These are phyloP conservation scores for Fusarium papillatum DNA, from an alignment of 2,329 filamentous ascomycete genomes.

Conservation along the genomic window DNA sequence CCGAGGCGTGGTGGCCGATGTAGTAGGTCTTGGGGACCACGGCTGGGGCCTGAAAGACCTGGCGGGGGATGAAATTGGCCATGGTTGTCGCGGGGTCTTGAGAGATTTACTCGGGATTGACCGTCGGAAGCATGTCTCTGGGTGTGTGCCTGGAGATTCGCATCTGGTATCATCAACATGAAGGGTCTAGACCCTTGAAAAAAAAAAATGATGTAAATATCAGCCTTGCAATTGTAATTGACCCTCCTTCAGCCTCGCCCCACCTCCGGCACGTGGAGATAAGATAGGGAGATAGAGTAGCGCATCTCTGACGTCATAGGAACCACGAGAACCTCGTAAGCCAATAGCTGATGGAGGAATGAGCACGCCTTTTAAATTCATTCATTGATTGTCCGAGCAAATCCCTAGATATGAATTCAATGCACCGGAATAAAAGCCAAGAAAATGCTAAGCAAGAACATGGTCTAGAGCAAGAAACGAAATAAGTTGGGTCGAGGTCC, in stretches of 20 bases:
- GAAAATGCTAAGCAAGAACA: constrained; percentile 23
- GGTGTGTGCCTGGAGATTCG: not conserved
- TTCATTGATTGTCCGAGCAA: not conserved
- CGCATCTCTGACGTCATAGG: not conserved
- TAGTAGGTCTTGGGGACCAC: constrained; percentile 89
- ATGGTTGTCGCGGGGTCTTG: constrained; percentile 27
- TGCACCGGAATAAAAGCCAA: constrained; percentile 17
- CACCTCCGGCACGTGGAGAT: constrained; percentile 10
- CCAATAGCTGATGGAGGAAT: constrained; percentile 35
- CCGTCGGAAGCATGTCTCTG: constrained; percentile 6
- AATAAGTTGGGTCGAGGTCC: constrained; percentile 17
- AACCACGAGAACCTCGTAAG: constrained; percentile 25
- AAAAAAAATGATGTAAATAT: constrained; percentile 16
- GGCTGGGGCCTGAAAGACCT: constrained; percentile 73
- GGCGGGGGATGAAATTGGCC: constrained; percentile 78
- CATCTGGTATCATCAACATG: not conserved
- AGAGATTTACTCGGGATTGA: not conserved
- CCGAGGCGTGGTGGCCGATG: constrained; percentile 91
- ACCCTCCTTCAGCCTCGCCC: constrained; percentile 34
- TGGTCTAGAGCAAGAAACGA: not conserved
- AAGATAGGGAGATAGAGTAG: not conserved
- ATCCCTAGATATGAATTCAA: not conserved
- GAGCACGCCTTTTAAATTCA: constrained; percentile 30
- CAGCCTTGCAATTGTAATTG: constrained; percentile 32
- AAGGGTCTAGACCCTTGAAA: constrained; percentile 6